A percentile compares a stretch with the other conserved stretches of the same genome.
These are phyloP conservation scores for Talaromyces sp. DNA, from an alignment of 2,329 filamentous ascomycete species.

Conservation along the genomic window DNA sequence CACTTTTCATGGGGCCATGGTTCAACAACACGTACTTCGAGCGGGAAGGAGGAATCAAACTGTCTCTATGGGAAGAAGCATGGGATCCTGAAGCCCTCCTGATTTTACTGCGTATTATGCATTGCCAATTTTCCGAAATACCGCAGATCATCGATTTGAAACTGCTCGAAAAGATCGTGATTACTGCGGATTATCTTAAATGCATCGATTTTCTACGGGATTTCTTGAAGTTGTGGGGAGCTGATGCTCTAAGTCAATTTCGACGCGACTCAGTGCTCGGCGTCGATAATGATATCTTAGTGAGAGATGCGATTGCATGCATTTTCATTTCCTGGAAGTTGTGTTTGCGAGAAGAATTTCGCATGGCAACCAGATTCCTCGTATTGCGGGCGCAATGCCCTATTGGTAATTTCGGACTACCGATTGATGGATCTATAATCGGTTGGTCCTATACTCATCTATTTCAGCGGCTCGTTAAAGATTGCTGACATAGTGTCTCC, in stretches of 20 bases:
- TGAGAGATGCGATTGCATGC: background rate
- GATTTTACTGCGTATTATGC: slow-evolving; percentile 44
- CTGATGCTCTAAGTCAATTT: background rate
- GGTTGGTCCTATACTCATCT: background rate
- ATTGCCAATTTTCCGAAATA: slow-evolving; percentile 39
- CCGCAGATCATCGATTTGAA: slow-evolving; percentile 37
- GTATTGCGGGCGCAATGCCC: background rate
- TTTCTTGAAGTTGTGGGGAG: slow-evolving; percentile 35
- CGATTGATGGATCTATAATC: background rate
- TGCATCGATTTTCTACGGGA: slow-evolving; percentile 40
- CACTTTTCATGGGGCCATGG: background rate
- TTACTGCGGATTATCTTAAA: slow-evolving; percentile 42
- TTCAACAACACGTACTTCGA: background rate
- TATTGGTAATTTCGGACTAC: background rate
- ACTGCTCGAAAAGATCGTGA: slow-evolving; percentile 42
- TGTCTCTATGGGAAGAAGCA: background rate
- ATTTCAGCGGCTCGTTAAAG: background rate
- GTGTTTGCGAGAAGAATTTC: background rate
- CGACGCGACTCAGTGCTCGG: background rate
- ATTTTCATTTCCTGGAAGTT: background rate
- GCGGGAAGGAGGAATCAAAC: background rate
- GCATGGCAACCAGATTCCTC: background rate
- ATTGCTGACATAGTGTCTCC: background rate
- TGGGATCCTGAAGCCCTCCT: slow-evolving; percentile 36
- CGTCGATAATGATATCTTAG: background rate